phyloP scores from a whole-genome alignment of 2,329 filamentous ascomycete species.

The Claviceps capensis region DNA sequence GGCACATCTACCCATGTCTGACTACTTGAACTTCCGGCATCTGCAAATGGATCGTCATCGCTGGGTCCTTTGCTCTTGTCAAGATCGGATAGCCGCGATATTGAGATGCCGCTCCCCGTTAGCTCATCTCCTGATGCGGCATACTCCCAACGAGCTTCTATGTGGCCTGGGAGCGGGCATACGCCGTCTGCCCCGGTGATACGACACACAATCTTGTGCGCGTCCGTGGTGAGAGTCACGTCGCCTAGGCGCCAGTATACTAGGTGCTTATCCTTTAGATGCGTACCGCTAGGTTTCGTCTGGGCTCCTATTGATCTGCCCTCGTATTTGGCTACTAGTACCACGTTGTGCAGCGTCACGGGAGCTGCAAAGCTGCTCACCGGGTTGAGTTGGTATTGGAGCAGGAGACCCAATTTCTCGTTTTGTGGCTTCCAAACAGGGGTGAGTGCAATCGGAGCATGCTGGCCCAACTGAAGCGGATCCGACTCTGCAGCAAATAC shows the following conservation, averaged over 20 bases:
- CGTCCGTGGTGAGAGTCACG: slow-evolving; percentile 50
- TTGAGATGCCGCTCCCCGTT: slow-evolving; percentile 48
- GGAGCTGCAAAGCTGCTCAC: slow-evolving; percentile 32
- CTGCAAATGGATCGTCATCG: slow-evolving; percentile 58
- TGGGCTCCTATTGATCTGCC: slow-evolving; percentile 55
- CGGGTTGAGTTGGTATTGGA: slow-evolving; percentile 77
- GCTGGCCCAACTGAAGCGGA: slow-evolving; percentile 28
- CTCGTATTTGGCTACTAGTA: slow-evolving; percentile 59
- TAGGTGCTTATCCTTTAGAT: slow-evolving; percentile 60
- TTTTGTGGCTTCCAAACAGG: slow-evolving; percentile 74
- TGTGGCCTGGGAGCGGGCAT: slow-evolving; percentile 56
- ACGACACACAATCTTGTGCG: slow-evolving; percentile 69
- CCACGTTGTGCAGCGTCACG: slow-evolving; percentile 52
- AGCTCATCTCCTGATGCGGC: slow-evolving; percentile 26
- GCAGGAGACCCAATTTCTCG: slow-evolving; percentile 71
- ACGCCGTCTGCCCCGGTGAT: slow-evolving; percentile 60
- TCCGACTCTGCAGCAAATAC: slow-evolving; percentile 55
- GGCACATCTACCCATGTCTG: slow-evolving; percentile 54
- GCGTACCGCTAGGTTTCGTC: slow-evolving; percentile 68
- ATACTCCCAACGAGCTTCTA: slow-evolving; percentile 74
- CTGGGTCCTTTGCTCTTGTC: slow-evolving; percentile 37
- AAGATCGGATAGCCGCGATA: slow-evolving; percentile 39
- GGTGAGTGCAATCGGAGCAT: slow-evolving; percentile 60
- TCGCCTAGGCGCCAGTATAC: slow-evolving; percentile 75
- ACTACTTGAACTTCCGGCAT: slow-evolving; percentile 17